phyloP scores from a whole-genome alignment of 208 protist species.

The Trypanosoma scelopori region DNA sequence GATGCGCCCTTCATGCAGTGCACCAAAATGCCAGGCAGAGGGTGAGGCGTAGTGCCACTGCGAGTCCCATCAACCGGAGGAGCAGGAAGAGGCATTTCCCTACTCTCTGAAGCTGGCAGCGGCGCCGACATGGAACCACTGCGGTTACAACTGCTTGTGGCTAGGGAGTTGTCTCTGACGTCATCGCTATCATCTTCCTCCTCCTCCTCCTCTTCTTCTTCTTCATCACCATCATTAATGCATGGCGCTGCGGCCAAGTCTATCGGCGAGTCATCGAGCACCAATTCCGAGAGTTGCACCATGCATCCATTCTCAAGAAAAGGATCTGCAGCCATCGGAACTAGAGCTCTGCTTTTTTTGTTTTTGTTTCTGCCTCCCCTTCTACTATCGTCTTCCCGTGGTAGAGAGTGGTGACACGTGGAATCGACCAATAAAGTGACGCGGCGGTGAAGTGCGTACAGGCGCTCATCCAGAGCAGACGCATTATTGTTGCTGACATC shows the following conservation, averaged over 20 bases:
- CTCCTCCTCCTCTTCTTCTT: background rate
- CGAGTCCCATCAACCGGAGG: background rate
- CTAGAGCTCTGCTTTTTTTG: background rate
- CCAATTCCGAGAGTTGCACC: background rate
- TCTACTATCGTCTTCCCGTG: background rate
- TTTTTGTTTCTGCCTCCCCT: background rate
- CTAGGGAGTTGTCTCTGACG: background rate
- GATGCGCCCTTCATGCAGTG: conserved; percentile 81
- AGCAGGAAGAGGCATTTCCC: background rate
- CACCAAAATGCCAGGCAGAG: conserved; percentile 57
- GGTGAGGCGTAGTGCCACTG: background rate
- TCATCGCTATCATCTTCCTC: background rate
- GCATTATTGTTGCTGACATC: background rate
- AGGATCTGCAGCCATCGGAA: background rate
- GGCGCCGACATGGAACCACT: background rate
- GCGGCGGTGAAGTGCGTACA: background rate
- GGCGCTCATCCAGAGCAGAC: background rate
- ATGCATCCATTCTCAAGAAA: background rate
- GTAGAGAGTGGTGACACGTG: background rate
- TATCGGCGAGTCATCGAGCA: conserved; percentile 3
- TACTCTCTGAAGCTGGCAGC: background rate
- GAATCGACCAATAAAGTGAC: background rate
- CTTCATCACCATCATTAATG: background rate
- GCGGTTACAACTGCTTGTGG: background rate
- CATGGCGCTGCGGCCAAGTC: background rate